phyloP scores from a whole-genome alignment of 345 rosid species.

The Citrus sp. region DNA sequence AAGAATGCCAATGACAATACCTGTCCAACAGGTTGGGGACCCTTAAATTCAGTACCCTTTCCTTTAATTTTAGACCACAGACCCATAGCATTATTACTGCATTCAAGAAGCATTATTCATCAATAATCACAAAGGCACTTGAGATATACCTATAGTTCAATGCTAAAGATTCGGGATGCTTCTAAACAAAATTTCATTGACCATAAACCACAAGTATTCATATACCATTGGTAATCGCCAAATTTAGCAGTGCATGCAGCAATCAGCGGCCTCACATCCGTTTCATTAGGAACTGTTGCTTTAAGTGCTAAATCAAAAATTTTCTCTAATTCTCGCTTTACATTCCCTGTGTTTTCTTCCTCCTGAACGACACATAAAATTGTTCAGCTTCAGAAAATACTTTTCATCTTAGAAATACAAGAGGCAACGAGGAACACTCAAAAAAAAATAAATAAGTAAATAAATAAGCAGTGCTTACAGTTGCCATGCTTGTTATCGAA shows the following conservation, averaged over 20 bases:
- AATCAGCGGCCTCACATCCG: slow-evolving; percentile 62
- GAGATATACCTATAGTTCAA: neutral
- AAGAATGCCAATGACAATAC: slow-evolving; percentile 24
- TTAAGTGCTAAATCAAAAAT: slow-evolving; percentile 60
- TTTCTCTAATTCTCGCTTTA: slow-evolving; percentile 56
- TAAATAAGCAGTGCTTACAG: slow-evolving; percentile 32
- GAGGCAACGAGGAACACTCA: neutral
- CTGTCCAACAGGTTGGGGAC: slow-evolving; percentile 89
- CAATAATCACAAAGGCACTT: neutral
- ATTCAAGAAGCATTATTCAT: neutral
- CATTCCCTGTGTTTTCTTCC: slow-evolving; percentile 53
- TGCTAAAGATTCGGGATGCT: neutral
- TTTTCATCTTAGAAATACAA: neutral
- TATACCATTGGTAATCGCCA: slow-evolving; percentile 94
- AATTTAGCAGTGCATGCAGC: slow-evolving; percentile 63
- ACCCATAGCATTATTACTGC: slow-evolving; percentile 94
- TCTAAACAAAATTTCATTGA: neutral
- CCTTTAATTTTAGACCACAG: slow-evolving; percentile 74
- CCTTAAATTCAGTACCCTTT: slow-evolving; percentile 52
- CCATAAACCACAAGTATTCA: neutral
- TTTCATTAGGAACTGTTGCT: slow-evolving; percentile 54
- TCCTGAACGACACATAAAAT: slow-evolving; percentile 29
- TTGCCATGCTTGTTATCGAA: slow-evolving; percentile 58
- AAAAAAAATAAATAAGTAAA: too few species aligned
- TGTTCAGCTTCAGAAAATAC: neutral